Percentiles rank a stretch among this genome's conserved stretches.
phyloP scores from a whole-genome alignment of 2,329 filamentous ascomycete genomes.

The Mollisiaceae sp. region DNA sequence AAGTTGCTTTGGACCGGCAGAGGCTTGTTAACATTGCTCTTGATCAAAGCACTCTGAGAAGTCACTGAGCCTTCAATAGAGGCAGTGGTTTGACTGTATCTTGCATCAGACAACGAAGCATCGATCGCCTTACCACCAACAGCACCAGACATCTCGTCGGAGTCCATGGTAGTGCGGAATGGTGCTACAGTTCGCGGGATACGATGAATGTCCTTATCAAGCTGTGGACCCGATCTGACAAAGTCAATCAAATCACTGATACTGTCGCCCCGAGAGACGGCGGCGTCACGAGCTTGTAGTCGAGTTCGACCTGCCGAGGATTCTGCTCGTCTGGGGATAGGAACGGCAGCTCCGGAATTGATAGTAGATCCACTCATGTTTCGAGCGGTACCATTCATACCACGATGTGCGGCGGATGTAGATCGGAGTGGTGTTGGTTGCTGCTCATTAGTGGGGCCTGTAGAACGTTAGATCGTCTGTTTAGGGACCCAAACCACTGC shows the following conservation, averaged over 20 bases:
- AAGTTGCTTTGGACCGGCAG: slow-evolving; percentile 21
- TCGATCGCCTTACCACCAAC: slow-evolving; percentile 62
- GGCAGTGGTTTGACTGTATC: slow-evolving; percentile 53
- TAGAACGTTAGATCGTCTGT: slow-evolving; percentile 4
- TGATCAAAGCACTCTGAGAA: slow-evolving; percentile 74
- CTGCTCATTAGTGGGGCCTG: slow-evolving; percentile 58
- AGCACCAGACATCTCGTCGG: slow-evolving; percentile 70
- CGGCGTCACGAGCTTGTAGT: slow-evolving; percentile 74
- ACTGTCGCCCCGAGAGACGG: slow-evolving; percentile 64
- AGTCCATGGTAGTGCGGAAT: slow-evolving; percentile 85
- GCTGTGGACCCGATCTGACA: slow-evolving; percentile 78
- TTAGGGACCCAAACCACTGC: neutral
- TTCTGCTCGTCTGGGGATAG: slow-evolving; percentile 36
- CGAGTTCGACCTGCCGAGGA: slow-evolving; percentile 53
- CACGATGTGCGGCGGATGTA: slow-evolving; percentile 40
- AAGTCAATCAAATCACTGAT: slow-evolving; percentile 94
- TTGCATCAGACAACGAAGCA: slow-evolving; percentile 59
- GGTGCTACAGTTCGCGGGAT: slow-evolving; percentile 85
- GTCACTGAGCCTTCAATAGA: slow-evolving; percentile 56
- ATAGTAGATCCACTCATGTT: slow-evolving; percentile 33
- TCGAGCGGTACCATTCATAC: slow-evolving; percentile 39
- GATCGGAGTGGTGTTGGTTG: slow-evolving; percentile 43
- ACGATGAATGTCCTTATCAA: slow-evolving; percentile 63
- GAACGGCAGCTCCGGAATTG: slow-evolving; percentile 24
- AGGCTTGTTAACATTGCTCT: slow-evolving; percentile 48